Conservation (phyloP, 2,329 filamentous ascomycete species). For the Fusarium cicatricum region DNA sequence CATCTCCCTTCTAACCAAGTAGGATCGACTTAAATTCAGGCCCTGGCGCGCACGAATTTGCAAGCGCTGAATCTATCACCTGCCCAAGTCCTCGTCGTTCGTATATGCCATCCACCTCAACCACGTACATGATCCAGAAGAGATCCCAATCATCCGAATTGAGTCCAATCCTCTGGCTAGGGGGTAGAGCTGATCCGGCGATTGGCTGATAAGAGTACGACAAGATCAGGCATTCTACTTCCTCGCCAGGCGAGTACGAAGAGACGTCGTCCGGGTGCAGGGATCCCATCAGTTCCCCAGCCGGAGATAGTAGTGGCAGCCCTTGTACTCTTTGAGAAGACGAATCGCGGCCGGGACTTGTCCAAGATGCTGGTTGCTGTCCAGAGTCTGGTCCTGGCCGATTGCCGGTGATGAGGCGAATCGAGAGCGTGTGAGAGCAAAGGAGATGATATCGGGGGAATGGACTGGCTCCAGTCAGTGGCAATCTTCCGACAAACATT, state of each 20-base stretch:
- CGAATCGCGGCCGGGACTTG: not conserved
- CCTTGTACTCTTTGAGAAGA: not conserved
- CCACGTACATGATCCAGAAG: slow-evolving; percentile 9
- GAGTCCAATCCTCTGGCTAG: not conserved
- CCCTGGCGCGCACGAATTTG: not conserved
- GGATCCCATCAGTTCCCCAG: slow-evolving; percentile 4
- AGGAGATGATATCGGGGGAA: slow-evolving; percentile 1
- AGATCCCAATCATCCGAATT: not conserved
- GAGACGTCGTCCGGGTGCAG: slow-evolving; percentile 5
- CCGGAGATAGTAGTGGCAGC: not conserved
- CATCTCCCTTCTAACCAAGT: not conserved
- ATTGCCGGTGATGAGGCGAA: slow-evolving; percentile 4
- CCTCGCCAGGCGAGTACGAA: not conserved
- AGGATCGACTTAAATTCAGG: not conserved
- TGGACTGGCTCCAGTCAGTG: not conserved
- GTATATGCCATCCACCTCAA: not conserved
- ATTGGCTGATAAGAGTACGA: slow-evolving; percentile 7
- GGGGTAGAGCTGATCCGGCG: not conserved
- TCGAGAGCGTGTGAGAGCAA: not conserved
- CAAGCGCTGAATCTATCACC: slow-evolving; percentile 1
- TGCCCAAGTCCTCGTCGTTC: slow-evolving; percentile 10
- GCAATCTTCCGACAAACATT: not conserved
- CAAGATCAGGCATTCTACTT: slow-evolving; percentile 14
- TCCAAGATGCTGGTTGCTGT: not conserved
- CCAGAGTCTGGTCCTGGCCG: not conserved